Base-by-base conservation (phyloP, 1,284 basidiomycete genomes). In the Cryptococcus deneoformans region DNA sequence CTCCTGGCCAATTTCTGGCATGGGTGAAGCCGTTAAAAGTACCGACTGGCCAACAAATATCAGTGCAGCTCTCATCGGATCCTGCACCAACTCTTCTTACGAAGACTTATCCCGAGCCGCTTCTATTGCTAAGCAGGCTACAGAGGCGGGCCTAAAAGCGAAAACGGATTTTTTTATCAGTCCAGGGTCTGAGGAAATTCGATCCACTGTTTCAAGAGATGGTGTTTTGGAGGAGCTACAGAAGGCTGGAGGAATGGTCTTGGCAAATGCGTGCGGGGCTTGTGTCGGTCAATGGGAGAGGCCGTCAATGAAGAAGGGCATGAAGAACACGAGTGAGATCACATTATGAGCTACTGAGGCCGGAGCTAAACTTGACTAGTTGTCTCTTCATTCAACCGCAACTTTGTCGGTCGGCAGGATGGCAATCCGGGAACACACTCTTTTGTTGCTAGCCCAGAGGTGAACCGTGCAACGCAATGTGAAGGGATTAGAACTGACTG, bases 241-340 rank as follows among this genome's bases (percentile, higher is more conserved):
- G 80, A 78, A 82, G 36, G 89, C 87, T 61, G 95, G 95, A 62
- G 96, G 92, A 76, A 75, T 95, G 60, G 93, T 99, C 45, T 87
- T 99, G 57, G 96, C 96, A 67, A 99, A 99, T 78, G 95, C 95
- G 57, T 99, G 95, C 77, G 95, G 95, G 64, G 95, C 94, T 73
- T 98, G 95, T 81, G 98, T 99, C 70, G 96, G 95, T 74, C 95
- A 99, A 80, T 99, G 96, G 96, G 93, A 99, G 81, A 86, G 95
- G 75, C 81, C 86, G 69, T 96, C 99, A 73, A 90, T 98, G 58
- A 88, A 90, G 85, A 99, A 94, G 73, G 88, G 85, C 55, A 29
- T 29, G 89, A 97, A 78, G 90, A 97, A 73, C 99, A 99, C 73
- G 29, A 29, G 29, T 29, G 29, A 29, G 29, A 29, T 29, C 90